Base-by-base conservation (phyloP, 2,329 filamentous ascomycete species). In the Colletotrichum tropicale region DNA sequence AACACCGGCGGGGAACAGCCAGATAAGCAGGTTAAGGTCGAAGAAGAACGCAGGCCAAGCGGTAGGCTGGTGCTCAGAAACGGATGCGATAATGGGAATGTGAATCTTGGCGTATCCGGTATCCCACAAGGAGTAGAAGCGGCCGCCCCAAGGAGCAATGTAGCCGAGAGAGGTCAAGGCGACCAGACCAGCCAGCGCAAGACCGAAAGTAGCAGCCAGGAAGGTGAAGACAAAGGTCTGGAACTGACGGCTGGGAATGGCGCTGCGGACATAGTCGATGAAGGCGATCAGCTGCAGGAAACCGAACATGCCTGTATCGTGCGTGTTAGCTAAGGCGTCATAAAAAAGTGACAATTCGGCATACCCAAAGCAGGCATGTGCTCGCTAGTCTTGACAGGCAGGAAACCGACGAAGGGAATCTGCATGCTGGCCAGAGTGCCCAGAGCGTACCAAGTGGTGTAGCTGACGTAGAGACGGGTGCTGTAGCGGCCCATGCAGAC, bases 41-140 rank as follows among this genome's bases (percentile, higher is more conserved):
- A 99, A 99, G 89, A 99, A 99, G 90, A 98, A 99, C 18, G 98
- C 95, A 4, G 97, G 97, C 97, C 97, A 99, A 58, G 97, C 97
- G 48, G 97, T 99, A 70, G 97, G 97, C 87, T 99, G 97, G 88
- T 99, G 97, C 87, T 99, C 97, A 2, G 97, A 99, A 62, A 99
- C 97, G n/a, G 97, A 99, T 5, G 97, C 97, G 84, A 99, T 99
- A 83, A 99, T 99, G 77, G 97, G 97, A 83, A 99, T 99, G 83
- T 99, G 97, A 78, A 98, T 98, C 90, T 99, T 99, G 81, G 97
- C 97, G 83, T 99, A 99, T 81, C 95, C 94, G 8, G 97, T 99
- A 84, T 99, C 98, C 96, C 96, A 99, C 36, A 99, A 92, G 26
- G 98, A 99, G 89, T 99, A 99, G 91, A 99, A 99, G 81, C 97